Base-by-base conservation (phyloP, 2,329 filamentous ascomycete genomes). In the Aspergillus sp. region DNA sequence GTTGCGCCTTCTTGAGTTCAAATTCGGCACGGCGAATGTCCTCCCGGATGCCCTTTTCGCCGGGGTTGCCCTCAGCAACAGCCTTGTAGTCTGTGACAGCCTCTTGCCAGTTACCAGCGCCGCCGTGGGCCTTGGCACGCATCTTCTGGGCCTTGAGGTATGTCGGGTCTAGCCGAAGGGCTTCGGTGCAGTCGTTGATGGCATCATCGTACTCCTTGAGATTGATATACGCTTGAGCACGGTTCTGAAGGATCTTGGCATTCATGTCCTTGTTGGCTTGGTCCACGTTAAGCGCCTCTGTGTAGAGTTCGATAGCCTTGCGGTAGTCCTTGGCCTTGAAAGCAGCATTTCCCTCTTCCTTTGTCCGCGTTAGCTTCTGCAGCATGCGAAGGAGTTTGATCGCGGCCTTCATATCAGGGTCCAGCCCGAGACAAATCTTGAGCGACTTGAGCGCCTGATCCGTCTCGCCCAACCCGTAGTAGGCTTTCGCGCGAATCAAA, bases 1-100 rank as follows among this genome's bases (percentile, higher is more conserved):
- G 85, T 78, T 93, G 89, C 74, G 89, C 90, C 87, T 98, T 98
- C 87, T 99, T 99, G 62, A 98, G 80, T 78, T 99, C 95, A 24
- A 97, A 80, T 78, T 99, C 93, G 1, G 93, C 95, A 68, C 88
- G 90, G 56, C 90, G 88, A 44, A 98, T 86, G 68, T 99, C 95
- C 75, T 90, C 93, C 51, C 84, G 81, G 59, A 98, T 88, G 13
- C 83, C 86, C 42, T 87, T 85, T 73, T 99, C 95, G 61, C 87
- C 83, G 2, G 93, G 93, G 65, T 95, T 91, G 58, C 87, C 79
- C 72, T 98, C 93, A 50, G 89, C 84, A 58, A 98, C 86, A 2
- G 85, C 81, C 81, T 98, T 98, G 81, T 90, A 90, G 71, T 97
- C 93, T 51, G 88, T 86, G 32, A 96, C 85, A 1, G 92, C 90